Base-by-base conservation (phyloP, 371 early-diverging fungal genomes). In the Rhizopus arrhizus region DNA sequence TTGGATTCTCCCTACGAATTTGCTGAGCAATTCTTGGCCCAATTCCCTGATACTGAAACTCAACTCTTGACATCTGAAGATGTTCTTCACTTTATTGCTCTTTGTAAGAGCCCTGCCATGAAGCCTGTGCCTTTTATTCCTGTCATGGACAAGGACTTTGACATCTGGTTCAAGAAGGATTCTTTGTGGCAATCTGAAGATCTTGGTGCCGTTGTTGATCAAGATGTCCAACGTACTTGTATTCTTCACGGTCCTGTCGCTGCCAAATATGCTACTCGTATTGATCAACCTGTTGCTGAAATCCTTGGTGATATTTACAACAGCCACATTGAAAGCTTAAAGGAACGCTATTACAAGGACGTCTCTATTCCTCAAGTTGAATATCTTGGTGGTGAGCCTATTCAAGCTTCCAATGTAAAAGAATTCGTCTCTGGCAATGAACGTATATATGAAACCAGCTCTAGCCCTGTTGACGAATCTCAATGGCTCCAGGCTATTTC, bases 161-260 rank as follows among this genome's bases (percentile, higher is more conserved):
- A 94, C 71, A 82, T 88, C 50, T 92, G 95, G 94, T 89, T 95
- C 83, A 95, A 96, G 87, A 97, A 97, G 88, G 97, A 97, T 74
- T 92, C 93, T 34, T 81, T 96, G 53, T 96, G 97, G 96, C 97
- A 97, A 77, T 84, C 92, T 7, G 97, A 97, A 77, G 92, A 95
- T 62, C 74, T 96, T 12, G 89, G 89, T 50, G 95, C 97, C 33
- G 91, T 97, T 49, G 91, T 91, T 2, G 95, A 83, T 62, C 90
- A 92, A 72, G 97, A 97, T 74, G 90, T 92, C 22, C 88, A 88
- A 61, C 87, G 97, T 68, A 92, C 92, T n/a, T 92, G 92, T 76
- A 95, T 97, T 64, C 82, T 96, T 54, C 97, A 97, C 68, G 97
- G 97, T 53, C 97, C 97, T 48, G 87, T 94, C 10, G 95, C 97